These are phyloP conservation scores for Theobroma grandiflorum DNA, from an alignment of 441 rosid genomes.

Conservation along the genomic window DNA sequence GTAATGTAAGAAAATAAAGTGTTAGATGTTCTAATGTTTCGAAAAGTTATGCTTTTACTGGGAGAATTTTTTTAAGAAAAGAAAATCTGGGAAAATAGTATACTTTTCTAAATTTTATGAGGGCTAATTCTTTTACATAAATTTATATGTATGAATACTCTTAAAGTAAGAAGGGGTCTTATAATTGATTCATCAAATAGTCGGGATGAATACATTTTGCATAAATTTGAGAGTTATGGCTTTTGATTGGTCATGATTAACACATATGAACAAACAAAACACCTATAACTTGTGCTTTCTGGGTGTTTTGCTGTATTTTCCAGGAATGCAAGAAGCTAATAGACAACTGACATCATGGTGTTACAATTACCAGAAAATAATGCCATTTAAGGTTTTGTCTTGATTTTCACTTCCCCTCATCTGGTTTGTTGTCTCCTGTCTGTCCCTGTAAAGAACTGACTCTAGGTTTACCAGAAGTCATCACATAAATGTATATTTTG, in stretches of 20 bases:
- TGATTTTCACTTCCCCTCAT: neutral
- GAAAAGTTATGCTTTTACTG: neutral
- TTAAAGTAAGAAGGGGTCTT: neutral
- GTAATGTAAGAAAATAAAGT: neutral
- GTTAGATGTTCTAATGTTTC: neutral
- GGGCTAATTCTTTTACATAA: neutral
- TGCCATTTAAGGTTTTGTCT: neutral
- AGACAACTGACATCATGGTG: neutral
- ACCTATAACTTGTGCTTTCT: neutral
- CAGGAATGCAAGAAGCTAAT: slow-evolving; percentile 1
- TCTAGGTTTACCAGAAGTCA: neutral
- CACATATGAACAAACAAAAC: neutral
- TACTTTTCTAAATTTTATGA: no score
- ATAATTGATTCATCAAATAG: neutral
- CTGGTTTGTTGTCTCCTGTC: neutral
- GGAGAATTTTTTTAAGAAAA: neutral
- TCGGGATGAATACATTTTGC: neutral
- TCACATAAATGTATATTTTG: neutral
- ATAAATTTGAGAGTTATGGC: neutral
- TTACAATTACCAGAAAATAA: neutral
- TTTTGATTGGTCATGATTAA: neutral
- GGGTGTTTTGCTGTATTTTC: neutral
- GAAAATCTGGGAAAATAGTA: no score
- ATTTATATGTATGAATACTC: neutral
- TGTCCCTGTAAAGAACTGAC: neutral